Evolutionary conservation across 768 basidiomycete genomes (phyloP), one percentile per base, ranked within the genome.

Genomic region (Rhizopogon vulgaris): DNA sequence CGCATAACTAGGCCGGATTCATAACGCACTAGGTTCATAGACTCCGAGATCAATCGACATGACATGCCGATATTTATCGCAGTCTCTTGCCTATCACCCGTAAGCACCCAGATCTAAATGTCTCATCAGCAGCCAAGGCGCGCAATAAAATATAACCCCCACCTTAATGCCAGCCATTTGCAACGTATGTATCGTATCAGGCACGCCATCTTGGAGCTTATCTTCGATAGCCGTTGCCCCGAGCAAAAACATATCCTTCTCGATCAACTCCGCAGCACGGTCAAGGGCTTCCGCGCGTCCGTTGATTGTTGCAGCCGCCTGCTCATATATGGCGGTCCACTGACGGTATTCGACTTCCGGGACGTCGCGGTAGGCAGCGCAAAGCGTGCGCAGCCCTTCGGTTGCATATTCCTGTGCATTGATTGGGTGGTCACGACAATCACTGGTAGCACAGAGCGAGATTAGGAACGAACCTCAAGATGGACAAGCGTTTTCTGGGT

Each of bases 61-160:
- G 94, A 95, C 79, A 98, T 85, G 48, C 96, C 96, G 57, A 99
- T 98, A 62, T 99, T 99, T 70, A 99, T 97, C 14, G 96, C 96
- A 1, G 96, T 99, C 70, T 99, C 96, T 72, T 99, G 96, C 58
- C 96, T 76, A 68, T 99, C 96, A 1, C 96, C 96, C 2, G 96
- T 99, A 47, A 99, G 72, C 7, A 99, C 94, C 96, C 96, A 99
- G 15, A 99, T 85, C 85, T 88, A 57, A 14, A 58, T 34, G 30
- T 41, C 38, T 46, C 17, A 42, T 49, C n/a, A 55, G 36, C 27
- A 53, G 48, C 17, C 8, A 25, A n/a, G 7, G 51, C 46, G 48
- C 14, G n/a, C 22, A 27, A 24, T 15, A 25, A 9, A 38, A 38
- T 30, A 34, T 25, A 11, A 2, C 39, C 11, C 28, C 38, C 22